phyloP scores from a whole-genome alignment of 768 basidiomycete species.

The Leccinum olivaceopallidum region DNA sequence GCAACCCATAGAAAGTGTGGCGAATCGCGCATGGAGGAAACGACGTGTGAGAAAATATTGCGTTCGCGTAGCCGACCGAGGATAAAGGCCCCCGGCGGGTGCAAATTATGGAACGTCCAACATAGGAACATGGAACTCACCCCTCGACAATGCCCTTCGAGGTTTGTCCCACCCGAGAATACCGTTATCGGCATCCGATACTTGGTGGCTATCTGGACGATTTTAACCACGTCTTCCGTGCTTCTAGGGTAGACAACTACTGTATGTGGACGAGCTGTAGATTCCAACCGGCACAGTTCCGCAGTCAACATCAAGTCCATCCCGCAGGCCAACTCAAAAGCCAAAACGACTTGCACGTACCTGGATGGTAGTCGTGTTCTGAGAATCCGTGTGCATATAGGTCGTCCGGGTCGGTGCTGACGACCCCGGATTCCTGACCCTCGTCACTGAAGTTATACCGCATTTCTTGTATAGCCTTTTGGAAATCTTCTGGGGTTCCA shows the following conservation, averaged over 20 bases:
- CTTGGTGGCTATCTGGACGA: slow-evolving; percentile 74
- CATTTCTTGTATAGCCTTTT: slow-evolving; percentile 53
- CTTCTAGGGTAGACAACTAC: slow-evolving; percentile 64
- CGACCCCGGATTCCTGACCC: slow-evolving; percentile 16
- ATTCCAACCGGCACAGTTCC: background rate
- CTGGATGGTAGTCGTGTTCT: slow-evolving; percentile 48
- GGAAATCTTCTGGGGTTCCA: slow-evolving; percentile 54
- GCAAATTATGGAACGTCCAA: background rate
- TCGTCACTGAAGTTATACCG: slow-evolving; percentile 33
- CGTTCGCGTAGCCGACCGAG: background rate
- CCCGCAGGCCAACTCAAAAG: background rate
- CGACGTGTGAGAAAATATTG: too few species aligned
- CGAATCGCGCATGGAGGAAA: background rate
- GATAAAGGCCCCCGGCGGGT: background rate
- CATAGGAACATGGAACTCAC: slow-evolving; percentile 39
- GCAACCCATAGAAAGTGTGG: background rate
- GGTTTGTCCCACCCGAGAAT: slow-evolving; percentile 78
- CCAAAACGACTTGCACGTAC: slow-evolving; percentile 33
- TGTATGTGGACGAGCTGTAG: slow-evolving; percentile 46
- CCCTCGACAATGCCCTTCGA: slow-evolving; percentile 76
- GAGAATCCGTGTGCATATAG: slow-evolving; percentile 57
- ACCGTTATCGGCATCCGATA: slow-evolving; percentile 77
- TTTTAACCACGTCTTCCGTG: slow-evolving; percentile 81
- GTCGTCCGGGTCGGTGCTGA: slow-evolving; percentile 54
- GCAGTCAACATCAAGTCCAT: background rate